Evolutionary conservation across 2,329 filamentous ascomycete genomes (phyloP), one percentile per base, ranked within the genome.

Genomic region (Laburnicola sp.): DNA sequence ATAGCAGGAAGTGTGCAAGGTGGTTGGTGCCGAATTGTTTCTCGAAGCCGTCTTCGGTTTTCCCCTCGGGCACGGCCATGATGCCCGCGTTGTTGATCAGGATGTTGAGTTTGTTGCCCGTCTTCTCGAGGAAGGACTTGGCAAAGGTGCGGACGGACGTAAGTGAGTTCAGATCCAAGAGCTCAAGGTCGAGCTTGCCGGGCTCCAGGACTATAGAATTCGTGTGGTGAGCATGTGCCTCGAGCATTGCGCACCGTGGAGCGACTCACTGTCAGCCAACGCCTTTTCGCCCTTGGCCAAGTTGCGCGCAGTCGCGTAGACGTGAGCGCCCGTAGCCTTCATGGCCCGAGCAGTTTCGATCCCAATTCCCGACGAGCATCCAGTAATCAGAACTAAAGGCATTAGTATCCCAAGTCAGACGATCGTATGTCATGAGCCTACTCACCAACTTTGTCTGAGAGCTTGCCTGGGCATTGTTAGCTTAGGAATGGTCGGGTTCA

Each of bases 281-380:
- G 50, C 53, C 25, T 46, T 47, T 16, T 65, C 52, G 22, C 50
- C 59, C 31, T 58, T 59, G 6, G 32, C n/a, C 2, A 76, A 48
- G 55, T 79, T 65, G 10, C 79, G 72, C 1, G 69, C 76, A 2
- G 76, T 76, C 6, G 74, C 62, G 60, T 71, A 79, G 36, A 81
- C 57, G 7, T 69, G 75, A 2, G 78, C 77, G 11, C 78, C 78
- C 0, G 80, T 77, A 21, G 70, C 64, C 25, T 70, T 61, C 28
- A 82, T 68, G 2, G 77, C 78, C 4, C 72, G 54, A 3, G 56
- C 50, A 11, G 63, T 65, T 22, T 67, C 64, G 23, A 67, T 54
- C 10, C 64, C 64, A 8, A 69, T 60, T 25, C 65, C 65, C 3
- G 59, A 58, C 1, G 65, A 63, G 39, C 47, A 50, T 16, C 65